These are phyloP conservation scores for Pulveroboletus sp. DNA, from an alignment of 768 basidiomycete species.

Conservation along the genomic window DNA sequence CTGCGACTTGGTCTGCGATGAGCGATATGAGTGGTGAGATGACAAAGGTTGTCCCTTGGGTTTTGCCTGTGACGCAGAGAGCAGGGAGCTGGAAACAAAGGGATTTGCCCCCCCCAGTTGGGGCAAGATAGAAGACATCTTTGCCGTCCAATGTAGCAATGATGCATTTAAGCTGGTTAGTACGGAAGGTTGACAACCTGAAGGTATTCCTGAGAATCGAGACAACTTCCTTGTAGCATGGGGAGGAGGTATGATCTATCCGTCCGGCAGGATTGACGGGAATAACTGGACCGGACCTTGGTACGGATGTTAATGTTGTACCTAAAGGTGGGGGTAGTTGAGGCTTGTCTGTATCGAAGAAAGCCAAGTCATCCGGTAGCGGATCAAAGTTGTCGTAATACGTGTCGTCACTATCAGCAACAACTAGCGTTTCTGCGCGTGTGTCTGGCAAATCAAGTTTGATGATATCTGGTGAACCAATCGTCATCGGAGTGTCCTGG, in stretches of 20 bases:
- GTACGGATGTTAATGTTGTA: constrained; percentile 4
- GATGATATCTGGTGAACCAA: constrained; percentile 11
- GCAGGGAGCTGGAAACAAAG: constrained; percentile 90
- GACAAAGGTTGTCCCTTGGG: constrained; percentile 81
- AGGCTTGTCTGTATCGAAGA: constrained; percentile 12
- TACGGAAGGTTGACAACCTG: constrained; percentile 61
- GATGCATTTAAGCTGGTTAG: constrained; percentile 85
- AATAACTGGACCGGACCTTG: background rate
- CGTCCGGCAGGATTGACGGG: constrained; percentile 4
- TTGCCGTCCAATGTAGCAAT: constrained; percentile 69
- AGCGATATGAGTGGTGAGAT: constrained; percentile 84
- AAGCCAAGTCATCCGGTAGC: constrained; percentile 15
- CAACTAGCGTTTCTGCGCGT: constrained; percentile 16
- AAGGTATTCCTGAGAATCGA: constrained; percentile 43
- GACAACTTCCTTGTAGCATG: constrained; percentile 29
- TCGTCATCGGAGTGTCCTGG: constrained; percentile 1
- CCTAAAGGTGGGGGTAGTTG: constrained; percentile 4
- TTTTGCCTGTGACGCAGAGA: constrained; percentile 65
- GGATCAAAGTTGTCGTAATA: constrained; percentile 45
- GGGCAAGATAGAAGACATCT: constrained; percentile 94
- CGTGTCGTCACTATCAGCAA: constrained; percentile 40
- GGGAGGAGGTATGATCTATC: constrained; percentile 30
- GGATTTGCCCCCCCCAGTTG: constrained; percentile 92
- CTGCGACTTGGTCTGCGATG: constrained; percentile 83
- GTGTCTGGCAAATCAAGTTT: constrained; percentile 21